phyloP scores from a whole-genome alignment of 768 basidiomycete species.

The Rhizopogon vulgaris region DNA sequence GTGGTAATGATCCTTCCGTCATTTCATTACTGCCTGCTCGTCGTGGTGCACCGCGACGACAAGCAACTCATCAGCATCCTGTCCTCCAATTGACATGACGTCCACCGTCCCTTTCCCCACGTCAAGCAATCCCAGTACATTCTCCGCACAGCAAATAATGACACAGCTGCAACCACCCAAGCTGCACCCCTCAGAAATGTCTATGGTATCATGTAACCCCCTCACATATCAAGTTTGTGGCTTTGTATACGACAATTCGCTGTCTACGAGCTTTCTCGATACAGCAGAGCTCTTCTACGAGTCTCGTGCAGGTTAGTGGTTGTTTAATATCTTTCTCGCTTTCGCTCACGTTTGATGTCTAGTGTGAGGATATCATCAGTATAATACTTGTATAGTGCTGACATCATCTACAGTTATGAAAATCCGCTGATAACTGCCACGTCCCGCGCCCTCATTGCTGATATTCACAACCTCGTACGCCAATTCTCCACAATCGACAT shows the following conservation, averaged over 20 bases:
- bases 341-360: conserved; percentile 2
- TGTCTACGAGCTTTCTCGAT: conserved; percentile 40
- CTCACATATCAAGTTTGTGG: conserved; percentile 67
- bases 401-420: conserved; percentile 50
- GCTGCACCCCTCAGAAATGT: conserved; percentile 12
- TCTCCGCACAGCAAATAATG: neutral
- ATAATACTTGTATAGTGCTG: conserved; percentile 4
- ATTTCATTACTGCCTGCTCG: neutral
- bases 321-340: neutral
- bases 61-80: neutral
- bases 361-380: conserved; percentile 1
- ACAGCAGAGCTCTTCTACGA: conserved; percentile 64
- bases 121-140: neutral
- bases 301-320: conserved; percentile 54
- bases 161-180: neutral
- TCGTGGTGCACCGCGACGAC: neutral
- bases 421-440: conserved; percentile 75
- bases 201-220: conserved; percentile 38
- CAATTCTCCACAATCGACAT: conserved; percentile 58
- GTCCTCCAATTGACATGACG: neutral
- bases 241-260: conserved; percentile 55
- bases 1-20: neutral
- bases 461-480: conserved; percentile 59
- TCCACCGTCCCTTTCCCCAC: neutral
- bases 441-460: conserved; percentile 64